These are phyloP conservation scores for Vigna trinervia DNA, from an alignment of 306 rosid species.

Conservation along the genomic window DNA sequence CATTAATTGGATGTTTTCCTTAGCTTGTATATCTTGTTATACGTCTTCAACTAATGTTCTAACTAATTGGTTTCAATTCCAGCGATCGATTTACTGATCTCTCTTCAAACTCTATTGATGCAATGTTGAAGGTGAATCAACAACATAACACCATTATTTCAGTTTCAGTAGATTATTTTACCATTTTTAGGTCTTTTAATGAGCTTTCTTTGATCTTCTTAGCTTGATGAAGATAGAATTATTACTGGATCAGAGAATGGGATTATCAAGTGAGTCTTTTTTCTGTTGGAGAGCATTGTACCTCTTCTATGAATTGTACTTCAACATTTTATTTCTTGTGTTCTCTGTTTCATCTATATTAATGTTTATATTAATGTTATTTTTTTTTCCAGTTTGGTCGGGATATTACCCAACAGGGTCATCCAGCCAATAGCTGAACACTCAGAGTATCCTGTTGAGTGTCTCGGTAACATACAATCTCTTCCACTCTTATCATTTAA, in stretches of 20 bases:
- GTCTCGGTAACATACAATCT: constrained; percentile 70
- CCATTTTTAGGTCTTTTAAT: constrained; percentile 8
- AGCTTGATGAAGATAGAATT: constrained; percentile 97
- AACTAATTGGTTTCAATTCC: constrained; percentile 44
- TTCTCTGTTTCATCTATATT: constrained; percentile 25
- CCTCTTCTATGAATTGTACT: constrained; percentile 27
- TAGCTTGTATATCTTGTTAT: constrained; percentile 15
- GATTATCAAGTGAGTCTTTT: constrained; percentile 79
- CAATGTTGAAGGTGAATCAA: constrained; percentile 76
- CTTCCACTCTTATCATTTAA: constrained; percentile 15
- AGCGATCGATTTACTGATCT: constrained; percentile 89
- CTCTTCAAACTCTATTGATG: constrained; percentile 76
- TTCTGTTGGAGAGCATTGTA: constrained; percentile 30
- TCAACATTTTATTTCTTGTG: constrained; percentile 4
- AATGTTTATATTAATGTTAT: background rate
- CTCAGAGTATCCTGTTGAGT: constrained; percentile 83
- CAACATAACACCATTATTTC: constrained; percentile 20
- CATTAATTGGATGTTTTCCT: background rate
- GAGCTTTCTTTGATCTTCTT: constrained; percentile 4
- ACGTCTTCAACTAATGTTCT: constrained; percentile 37
- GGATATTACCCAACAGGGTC: constrained; percentile 85
- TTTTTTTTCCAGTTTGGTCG: constrained; percentile 62
- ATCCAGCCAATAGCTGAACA: constrained; percentile 95
- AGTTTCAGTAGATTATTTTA: constrained; percentile 29
- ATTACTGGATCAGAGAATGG: constrained; percentile 93